Percentiles rank a stretch among this genome's conserved stretches.
These are phyloP conservation scores for Physaria fendleri DNA, from an alignment of 345 rosid species.

Conservation along the genomic window DNA sequence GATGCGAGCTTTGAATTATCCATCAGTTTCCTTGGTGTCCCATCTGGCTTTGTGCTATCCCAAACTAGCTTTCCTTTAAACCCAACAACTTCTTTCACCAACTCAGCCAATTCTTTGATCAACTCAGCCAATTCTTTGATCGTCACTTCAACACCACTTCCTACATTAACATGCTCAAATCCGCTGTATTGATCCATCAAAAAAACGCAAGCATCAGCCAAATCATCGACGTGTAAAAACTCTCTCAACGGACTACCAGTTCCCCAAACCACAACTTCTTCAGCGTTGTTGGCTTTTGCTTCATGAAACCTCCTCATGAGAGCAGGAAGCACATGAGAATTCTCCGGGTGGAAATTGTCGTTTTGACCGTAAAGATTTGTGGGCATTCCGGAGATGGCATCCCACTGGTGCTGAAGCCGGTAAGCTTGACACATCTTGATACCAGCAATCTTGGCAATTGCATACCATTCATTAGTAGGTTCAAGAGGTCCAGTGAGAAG, in stretches of 20 bases:
- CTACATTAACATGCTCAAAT: constrained; percentile 79
- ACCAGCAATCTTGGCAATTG: constrained; percentile 80
- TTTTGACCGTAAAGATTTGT: constrained; percentile 83
- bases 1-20: constrained; percentile 74
- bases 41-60: constrained; percentile 82
- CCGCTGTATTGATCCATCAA: constrained; percentile 76
- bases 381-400: constrained; percentile 89
- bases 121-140: constrained; percentile 88
- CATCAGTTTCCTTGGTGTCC: constrained; percentile 96
- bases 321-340: constrained; percentile 91
- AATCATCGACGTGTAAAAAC: constrained; percentile 90
- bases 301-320: constrained; percentile 86
- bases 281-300: constrained; percentile 55
- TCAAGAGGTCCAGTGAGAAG: constrained; percentile 71
- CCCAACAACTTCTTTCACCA: constrained; percentile 86
- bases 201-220: constrained; percentile 84
- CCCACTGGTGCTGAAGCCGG: constrained; percentile 64
- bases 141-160: constrained; percentile 85
- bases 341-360: constrained; percentile 88
- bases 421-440: constrained; percentile 94
- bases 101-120: constrained; percentile 84
- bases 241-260: constrained; percentile 88
- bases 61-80: constrained; percentile 78
- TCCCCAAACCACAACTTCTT: constrained; percentile 97
- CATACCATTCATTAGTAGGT: constrained; percentile 97